A percentile compares a stretch with the other conserved stretches of the same genome.
These are phyloP conservation scores for Debaryomyces coudertii DNA, from an alignment of 1,139 yeast species.

Conservation along the genomic window DNA sequence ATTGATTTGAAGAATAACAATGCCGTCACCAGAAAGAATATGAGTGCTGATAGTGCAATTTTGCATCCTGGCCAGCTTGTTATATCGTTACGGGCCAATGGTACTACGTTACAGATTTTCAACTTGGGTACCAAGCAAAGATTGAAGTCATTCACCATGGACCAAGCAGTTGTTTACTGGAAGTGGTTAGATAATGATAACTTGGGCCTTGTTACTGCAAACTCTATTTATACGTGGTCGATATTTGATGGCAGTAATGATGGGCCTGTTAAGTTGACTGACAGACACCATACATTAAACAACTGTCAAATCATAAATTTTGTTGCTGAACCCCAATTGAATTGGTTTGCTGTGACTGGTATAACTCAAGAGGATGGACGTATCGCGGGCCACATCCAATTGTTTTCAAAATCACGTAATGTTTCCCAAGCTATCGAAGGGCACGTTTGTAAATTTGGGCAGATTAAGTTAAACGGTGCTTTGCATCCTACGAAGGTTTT, in stretches of 20 bases:
- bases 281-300: slow-evolving; percentile 78
- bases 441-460: slow-evolving; percentile 91
- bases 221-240: slow-evolving; percentile 78
- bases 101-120: slow-evolving; percentile 93
- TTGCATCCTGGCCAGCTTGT: slow-evolving; percentile 91
- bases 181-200: slow-evolving; percentile 79
- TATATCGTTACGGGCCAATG: slow-evolving; percentile 93
- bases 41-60: slow-evolving; percentile 97
- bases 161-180: slow-evolving; percentile 94
- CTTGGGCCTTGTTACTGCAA: slow-evolving; percentile 83
- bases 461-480: slow-evolving; percentile 73
- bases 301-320: slow-evolving; percentile 91
- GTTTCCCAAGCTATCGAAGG: slow-evolving; percentile 98
- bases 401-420: slow-evolving; percentile 83
- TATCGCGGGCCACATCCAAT: slow-evolving; percentile 95
- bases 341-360: slow-evolving; percentile 96
- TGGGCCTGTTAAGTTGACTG: slow-evolving; percentile 79
- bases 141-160: slow-evolving; percentile 82
- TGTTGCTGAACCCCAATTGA: slow-evolving; percentile 75
- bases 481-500: slow-evolving; percentile 81
- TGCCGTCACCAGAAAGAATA: slow-evolving; percentile 79
- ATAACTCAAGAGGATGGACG: slow-evolving; percentile 94
- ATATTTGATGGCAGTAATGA: slow-evolving; percentile 78
- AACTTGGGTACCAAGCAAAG: slow-evolving; percentile 86
- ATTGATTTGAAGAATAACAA: slow-evolving; percentile 78